Evolutionary conservation across 148 eudicot genomes (phyloP).

Genomic region (Cornus florida): DNA sequence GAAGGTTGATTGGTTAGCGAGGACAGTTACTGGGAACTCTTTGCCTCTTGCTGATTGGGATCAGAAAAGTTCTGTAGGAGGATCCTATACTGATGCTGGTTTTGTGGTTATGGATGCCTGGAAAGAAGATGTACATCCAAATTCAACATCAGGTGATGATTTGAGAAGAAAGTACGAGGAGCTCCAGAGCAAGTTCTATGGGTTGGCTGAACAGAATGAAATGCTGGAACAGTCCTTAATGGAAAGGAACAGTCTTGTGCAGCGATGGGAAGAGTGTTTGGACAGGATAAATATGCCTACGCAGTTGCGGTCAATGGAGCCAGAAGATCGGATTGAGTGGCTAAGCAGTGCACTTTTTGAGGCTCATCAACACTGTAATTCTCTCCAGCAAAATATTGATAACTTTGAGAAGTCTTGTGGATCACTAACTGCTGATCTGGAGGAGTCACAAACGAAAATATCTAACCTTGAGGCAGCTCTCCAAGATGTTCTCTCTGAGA

Average conservation of each 20-base stretch:
- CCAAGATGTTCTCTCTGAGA: conserved; percentile 50
- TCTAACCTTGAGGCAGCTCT: conserved; percentile 56
- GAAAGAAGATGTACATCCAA: conserved; percentile 60
- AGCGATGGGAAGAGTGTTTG: conserved; percentile 89
- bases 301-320: conserved; percentile 84
- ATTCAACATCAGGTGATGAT: conserved; percentile 55
- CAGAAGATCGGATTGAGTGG: conserved; percentile 95
- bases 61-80: conserved; percentile 60
- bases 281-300: conserved; percentile 76
- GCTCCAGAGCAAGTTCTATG: conserved; percentile 79
- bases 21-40: conserved; percentile 58
- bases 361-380: conserved; percentile 63
- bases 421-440: conserved; percentile 58
- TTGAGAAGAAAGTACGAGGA: conserved; percentile 71
- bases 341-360: conserved; percentile 78
- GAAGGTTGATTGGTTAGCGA: conserved; percentile 91
- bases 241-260: conserved; percentile 90
- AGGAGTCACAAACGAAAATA: conserved; percentile 54
- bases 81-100: conserved; percentile 66
- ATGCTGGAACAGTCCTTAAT: conserved; percentile 94
- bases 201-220: conserved; percentile 95
- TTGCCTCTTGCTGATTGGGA: conserved; percentile 63
- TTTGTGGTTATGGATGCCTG: conserved; percentile 51
- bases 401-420: conserved; percentile 52
- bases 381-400: conserved; percentile 85